Evolutionary conservation across 768 basidiomycete species (phyloP), one percentile per base, ranked within the genome.

Genomic region (Lentinula edodes): DNA sequence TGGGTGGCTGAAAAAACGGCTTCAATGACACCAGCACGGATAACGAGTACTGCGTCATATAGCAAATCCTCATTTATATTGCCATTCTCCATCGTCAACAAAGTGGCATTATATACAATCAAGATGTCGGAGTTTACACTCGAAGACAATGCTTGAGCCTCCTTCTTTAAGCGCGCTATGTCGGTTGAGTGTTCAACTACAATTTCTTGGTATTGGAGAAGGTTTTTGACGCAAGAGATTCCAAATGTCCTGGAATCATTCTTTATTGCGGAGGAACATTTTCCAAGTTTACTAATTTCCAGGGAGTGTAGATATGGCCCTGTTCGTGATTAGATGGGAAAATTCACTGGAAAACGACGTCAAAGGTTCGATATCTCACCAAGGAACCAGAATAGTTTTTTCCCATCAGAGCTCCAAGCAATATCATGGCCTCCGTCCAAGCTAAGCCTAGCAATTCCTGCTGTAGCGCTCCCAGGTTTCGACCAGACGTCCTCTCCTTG

Each of bases 391-490:
- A 89, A 88, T 38, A 90, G 60, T 36, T 75, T 84, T 58, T 78
- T 82, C 16, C 89, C 89, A 68, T 90, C 85, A 10, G 79, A 67
- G 38, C 82, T 87, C 75, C 82, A 86, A 2, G 83, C 78, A 41
- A 90, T 69, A 67, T 87, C 86, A 66, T 91, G 89, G 0, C 88
- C 89, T 16, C 89, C 89, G 69, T 90, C 88, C 64, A 88, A 66
- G 66, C 89, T 90, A 61, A 90, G 61, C 38, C 89, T 79, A 3
- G 79, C 79, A 60, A 90, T 68, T 2, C 83, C 84, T 34, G 76
- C 76, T 1, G 88, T 86, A 2, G 88, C 82, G 66, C 87, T 87
- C 0, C 78, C 85, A 9, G 89, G 89, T 66, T 83, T 87, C 52
- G 87, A 86, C 88, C 87, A 90, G 13, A 90, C 73, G 1, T 76